Evolutionary conservation across 1,139 yeast species (phyloP).

Genomic region (Protomyces gravidus): DNA sequence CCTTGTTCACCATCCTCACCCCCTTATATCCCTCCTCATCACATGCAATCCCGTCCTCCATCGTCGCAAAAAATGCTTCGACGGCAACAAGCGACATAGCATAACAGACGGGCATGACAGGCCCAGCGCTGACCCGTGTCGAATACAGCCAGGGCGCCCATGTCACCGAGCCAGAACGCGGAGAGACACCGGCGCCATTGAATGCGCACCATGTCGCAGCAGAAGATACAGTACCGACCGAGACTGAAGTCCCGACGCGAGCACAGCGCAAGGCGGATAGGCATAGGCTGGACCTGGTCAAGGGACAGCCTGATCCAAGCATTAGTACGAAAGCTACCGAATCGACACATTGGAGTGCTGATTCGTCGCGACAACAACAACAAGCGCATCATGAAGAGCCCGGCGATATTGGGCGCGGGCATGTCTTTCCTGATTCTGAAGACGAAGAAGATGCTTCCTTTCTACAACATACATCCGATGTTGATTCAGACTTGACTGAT

Average conservation of each 20-base stretch:
- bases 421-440: slow-evolving; percentile 4
- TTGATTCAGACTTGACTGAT: slow-evolving; percentile 2
- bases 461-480: slow-evolving; percentile 1
- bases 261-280: slow-evolving; percentile 6
- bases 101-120: too few relatives aligned
- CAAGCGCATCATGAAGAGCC: not conserved
- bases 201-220: not conserved
- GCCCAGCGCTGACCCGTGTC: not conserved
- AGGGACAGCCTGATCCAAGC: slow-evolving; percentile 17
- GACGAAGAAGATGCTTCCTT: not conserved
- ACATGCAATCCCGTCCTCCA: too few relatives aligned
- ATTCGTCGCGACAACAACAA: not conserved
- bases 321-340: slow-evolving; percentile 20
- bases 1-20: too few relatives aligned
- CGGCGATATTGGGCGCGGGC: slow-evolving; percentile 1
- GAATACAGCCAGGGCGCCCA: not conserved
- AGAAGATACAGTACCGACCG: not conserved
- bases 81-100: too few relatives aligned
- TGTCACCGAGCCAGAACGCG: not conserved
- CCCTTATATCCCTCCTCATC: too few relatives aligned
- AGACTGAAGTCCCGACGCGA: not conserved
- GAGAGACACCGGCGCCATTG: not conserved
- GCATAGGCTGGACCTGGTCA: not conserved
- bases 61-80: too few relatives aligned
- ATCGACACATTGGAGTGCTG: slow-evolving; percentile 8